phyloP scores from a whole-genome alignment of 2,329 filamentous ascomycete species.

The Macrophomina pseudophaseolina region DNA sequence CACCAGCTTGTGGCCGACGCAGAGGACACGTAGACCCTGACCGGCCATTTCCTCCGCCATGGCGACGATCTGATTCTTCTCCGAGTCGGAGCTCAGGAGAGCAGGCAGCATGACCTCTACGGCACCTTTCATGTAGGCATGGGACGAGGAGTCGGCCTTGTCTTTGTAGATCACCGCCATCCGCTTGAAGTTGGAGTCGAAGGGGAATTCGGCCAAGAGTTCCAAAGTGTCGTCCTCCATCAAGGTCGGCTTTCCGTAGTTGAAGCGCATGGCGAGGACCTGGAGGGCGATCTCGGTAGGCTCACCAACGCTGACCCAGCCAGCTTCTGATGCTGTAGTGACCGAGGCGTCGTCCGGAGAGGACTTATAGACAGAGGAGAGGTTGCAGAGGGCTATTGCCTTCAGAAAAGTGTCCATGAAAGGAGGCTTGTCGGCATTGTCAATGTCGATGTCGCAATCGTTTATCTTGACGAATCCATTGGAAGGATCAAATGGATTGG shows the following conservation, averaged over 20 bases:
- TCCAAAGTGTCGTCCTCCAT: slow-evolving; percentile 37
- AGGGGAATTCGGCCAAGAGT: slow-evolving; percentile 45
- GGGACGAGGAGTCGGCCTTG: slow-evolving; percentile 35
- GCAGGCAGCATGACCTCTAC: slow-evolving; percentile 44
- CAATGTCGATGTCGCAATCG: slow-evolving; percentile 34
- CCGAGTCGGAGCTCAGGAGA: slow-evolving; percentile 38
- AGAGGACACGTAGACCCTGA: slow-evolving; percentile 45
- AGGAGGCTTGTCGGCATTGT: slow-evolving; percentile 33
- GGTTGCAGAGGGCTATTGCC: slow-evolving; percentile 47
- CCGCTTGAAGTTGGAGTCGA: slow-evolving; percentile 47
- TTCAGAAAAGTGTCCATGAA: slow-evolving; percentile 39
- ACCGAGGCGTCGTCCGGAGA: slow-evolving; percentile 15
- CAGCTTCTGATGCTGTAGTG: slow-evolving; percentile 4
- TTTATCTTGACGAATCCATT: slow-evolving; percentile 42
- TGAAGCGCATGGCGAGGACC: slow-evolving; percentile 46
- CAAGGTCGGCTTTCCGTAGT: slow-evolving; percentile 40
- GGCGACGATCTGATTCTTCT: slow-evolving; percentile 37
- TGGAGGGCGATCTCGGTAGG: slow-evolving; percentile 46
- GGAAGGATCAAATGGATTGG: slow-evolving; percentile 41
- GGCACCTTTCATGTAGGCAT: slow-evolving; percentile 47
- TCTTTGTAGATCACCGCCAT: slow-evolving; percentile 48
- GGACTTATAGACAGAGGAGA: slow-evolving; percentile 39
- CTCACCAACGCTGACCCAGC: slow-evolving; percentile 19
- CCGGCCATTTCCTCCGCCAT: slow-evolving; percentile 44
- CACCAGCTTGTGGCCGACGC: slow-evolving; percentile 42